These are phyloP conservation scores for Lippia alba DNA, from an alignment of 305 asterid species.

Conservation along the genomic window DNA sequence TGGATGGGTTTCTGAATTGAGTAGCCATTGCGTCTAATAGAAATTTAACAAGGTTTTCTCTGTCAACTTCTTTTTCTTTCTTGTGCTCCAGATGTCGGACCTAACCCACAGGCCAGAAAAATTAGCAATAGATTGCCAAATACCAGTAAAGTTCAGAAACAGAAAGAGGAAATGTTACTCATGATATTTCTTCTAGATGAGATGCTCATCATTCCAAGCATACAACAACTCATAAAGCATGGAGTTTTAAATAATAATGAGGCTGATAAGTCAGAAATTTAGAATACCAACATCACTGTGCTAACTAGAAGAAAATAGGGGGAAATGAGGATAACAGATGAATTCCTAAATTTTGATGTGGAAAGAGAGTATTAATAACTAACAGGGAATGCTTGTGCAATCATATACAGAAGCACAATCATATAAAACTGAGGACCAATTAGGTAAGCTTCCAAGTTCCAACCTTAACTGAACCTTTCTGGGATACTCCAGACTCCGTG, in stretches of 20 bases:
- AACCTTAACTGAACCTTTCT: constrained; percentile 85
- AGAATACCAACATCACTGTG: too few relatives aligned
- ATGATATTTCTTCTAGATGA: neutral
- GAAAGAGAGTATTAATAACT: too few relatives aligned
- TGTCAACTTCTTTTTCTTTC: constrained; percentile 81
- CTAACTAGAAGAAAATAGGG: too few relatives aligned
- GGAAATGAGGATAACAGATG: too few relatives aligned
- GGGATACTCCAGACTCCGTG: constrained; percentile 83
- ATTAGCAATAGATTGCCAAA: constrained; percentile 32
- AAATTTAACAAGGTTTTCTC: constrained; percentile 74
- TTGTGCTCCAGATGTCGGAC: constrained; percentile 93
- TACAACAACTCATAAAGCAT: constrained; percentile 15
- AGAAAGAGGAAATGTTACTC: constrained; percentile 6
- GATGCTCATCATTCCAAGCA: neutral
- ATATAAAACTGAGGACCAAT: constrained; percentile 13
- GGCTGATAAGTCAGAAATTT: too few relatives aligned
- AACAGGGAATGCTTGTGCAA: neutral
- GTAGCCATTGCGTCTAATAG: constrained; percentile 79
- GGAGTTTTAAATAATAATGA: too few relatives aligned
- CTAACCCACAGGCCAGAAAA: constrained; percentile 48
- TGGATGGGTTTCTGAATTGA: constrained; percentile 88
- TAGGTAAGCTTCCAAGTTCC: constrained; percentile 44
- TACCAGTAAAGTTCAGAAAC: neutral
- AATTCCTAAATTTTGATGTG: too few relatives aligned
- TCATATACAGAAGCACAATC: constrained; percentile 15